phyloP scores from a whole-genome alignment of 768 basidiomycete genomes.

The Leccinum imitatum region DNA sequence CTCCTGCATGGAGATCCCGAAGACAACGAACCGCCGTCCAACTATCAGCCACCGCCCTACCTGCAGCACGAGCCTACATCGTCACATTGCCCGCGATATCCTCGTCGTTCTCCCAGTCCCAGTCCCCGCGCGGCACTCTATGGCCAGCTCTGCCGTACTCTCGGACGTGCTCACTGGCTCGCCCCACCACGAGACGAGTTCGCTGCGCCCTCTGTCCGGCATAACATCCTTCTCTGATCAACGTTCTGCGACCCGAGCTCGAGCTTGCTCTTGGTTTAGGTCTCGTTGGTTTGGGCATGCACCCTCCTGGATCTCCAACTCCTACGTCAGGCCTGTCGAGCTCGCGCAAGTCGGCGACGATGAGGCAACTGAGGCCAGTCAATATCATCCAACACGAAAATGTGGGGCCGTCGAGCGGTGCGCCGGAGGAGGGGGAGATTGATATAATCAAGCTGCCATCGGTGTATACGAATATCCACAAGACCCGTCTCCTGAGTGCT shows the following conservation, averaged over 20 bases:
- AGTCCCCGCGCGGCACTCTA: conserved; percentile 11
- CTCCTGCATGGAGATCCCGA: conserved; percentile 53
- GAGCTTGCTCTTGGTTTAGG: conserved; percentile 27
- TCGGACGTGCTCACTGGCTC: conserved; percentile 19
- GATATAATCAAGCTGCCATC: too few relatives aligned
- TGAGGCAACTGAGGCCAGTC: too few relatives aligned
- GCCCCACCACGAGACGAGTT: conserved; percentile 13
- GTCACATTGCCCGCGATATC: too few relatives aligned
- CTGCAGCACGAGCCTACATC: conserved; percentile 62
- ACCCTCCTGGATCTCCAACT: conserved; percentile 20
- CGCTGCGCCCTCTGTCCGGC: conserved; percentile 26
- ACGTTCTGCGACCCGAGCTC: conserved; percentile 45
- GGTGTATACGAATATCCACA: too few relatives aligned
- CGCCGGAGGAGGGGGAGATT: too few relatives aligned
- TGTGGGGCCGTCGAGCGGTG: too few relatives aligned
- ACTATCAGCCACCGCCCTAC: conserved; percentile 58
- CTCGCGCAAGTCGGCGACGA: too few relatives aligned
- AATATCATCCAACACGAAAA: too few relatives aligned
- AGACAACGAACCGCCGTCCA: conserved; percentile 41
- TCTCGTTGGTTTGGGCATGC: background rate
- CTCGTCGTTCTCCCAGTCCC: conserved; percentile 34
- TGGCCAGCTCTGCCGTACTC: conserved; percentile 17
- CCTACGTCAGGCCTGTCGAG: conserved; percentile 28
- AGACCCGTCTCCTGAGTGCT: too few relatives aligned
- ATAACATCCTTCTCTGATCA: conserved; percentile 32